phyloP scores from a whole-genome alignment of 805 yeast species.

The Ogataea nakhonphanomensis region DNA sequence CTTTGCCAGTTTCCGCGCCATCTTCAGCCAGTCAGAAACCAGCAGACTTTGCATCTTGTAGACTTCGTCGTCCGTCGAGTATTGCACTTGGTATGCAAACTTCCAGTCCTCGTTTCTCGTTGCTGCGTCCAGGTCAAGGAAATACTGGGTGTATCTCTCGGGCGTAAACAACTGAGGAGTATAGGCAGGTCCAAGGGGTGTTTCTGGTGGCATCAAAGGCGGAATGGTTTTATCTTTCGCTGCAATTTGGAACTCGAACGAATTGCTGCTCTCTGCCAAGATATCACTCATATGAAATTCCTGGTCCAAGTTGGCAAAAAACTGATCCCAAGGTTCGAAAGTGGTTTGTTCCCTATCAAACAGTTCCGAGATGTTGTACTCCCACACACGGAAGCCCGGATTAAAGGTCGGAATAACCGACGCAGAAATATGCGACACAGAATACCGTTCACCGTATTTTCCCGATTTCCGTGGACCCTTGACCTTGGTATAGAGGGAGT shows the following conservation, averaged over 20 bases:
- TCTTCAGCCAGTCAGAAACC: slow-evolving; percentile 59
- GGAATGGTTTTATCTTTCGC: slow-evolving; percentile 59
- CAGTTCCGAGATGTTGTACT: slow-evolving; percentile 67
- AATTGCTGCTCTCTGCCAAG: slow-evolving; percentile 18
- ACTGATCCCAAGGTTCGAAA: slow-evolving; percentile 54
- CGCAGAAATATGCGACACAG: slow-evolving; percentile 66
- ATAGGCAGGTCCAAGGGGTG: slow-evolving; percentile 74
- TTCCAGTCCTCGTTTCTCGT: slow-evolving; percentile 39
- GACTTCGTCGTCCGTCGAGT: slow-evolving; percentile 60
- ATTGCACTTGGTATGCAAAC: slow-evolving; percentile 63
- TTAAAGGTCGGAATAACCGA: slow-evolving; percentile 83
- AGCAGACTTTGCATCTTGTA: slow-evolving; percentile 52
- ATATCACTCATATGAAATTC: slow-evolving; percentile 31
- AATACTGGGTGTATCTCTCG: slow-evolving; percentile 67
- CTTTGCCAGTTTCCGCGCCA: slow-evolving; percentile 52
- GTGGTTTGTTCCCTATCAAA: slow-evolving; percentile 15
- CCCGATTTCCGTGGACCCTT: slow-evolving; percentile 46
- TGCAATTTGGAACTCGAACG: slow-evolving; percentile 10
- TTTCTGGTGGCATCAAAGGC: slow-evolving; percentile 49
- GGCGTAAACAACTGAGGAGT: slow-evolving; percentile 71
- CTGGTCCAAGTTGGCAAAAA: slow-evolving; percentile 48
- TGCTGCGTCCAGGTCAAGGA: slow-evolving; percentile 48
- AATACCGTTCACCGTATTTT: slow-evolving; percentile 51
- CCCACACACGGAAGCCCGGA: slow-evolving; percentile 84
- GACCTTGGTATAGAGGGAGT: slow-evolving; percentile 47